These are phyloP conservation scores for Leccinum olivaceopallidum DNA, from an alignment of 768 basidiomycete genomes.

Conservation along the genomic window DNA sequence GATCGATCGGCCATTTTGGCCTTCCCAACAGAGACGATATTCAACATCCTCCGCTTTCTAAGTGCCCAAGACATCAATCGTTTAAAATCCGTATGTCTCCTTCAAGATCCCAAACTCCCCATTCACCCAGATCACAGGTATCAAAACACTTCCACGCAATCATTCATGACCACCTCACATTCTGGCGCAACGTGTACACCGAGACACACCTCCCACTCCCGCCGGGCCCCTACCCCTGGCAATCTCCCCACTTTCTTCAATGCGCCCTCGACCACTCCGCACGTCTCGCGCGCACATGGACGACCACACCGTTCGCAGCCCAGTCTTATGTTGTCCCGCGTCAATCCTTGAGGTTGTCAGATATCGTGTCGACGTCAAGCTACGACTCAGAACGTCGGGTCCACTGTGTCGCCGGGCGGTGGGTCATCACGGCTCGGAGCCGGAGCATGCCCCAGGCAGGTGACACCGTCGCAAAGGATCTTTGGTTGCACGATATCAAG, in stretches of 20 bases:
- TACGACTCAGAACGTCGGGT: neutral
- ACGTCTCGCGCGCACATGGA: slow-evolving; percentile 17
- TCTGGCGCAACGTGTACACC: slow-evolving; percentile 19
- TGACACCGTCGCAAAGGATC: too few species aligned
- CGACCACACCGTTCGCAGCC: slow-evolving; percentile 11
- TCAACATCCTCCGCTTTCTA: slow-evolving; percentile 9
- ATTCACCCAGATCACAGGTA: slow-evolving; percentile 8
- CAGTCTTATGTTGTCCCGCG: too few species aligned
- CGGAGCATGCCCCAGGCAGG: too few species aligned
- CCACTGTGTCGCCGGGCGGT: slow-evolving; percentile 18
- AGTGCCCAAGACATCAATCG: slow-evolving; percentile 14
- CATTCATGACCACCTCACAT: slow-evolving; percentile 2
- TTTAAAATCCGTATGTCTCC: slow-evolving; percentile 15
- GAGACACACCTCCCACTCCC: slow-evolving; percentile 12
- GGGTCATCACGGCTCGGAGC: slow-evolving; percentile 11
- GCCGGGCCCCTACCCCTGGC: slow-evolving; percentile 20
- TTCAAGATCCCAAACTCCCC: too few species aligned
- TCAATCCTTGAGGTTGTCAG: too few species aligned
- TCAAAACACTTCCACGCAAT: slow-evolving; percentile 14
- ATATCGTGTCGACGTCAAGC: too few species aligned
- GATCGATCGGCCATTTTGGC: neutral
- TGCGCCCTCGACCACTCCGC: slow-evolving; percentile 17
- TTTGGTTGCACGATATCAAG: slow-evolving; percentile 12
- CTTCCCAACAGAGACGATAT: slow-evolving; percentile 22
- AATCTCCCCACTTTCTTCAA: slow-evolving; percentile 16